These are phyloP conservation scores for Porcisia deanei DNA, from an alignment of 208 protist species.

Conservation along the genomic window DNA sequence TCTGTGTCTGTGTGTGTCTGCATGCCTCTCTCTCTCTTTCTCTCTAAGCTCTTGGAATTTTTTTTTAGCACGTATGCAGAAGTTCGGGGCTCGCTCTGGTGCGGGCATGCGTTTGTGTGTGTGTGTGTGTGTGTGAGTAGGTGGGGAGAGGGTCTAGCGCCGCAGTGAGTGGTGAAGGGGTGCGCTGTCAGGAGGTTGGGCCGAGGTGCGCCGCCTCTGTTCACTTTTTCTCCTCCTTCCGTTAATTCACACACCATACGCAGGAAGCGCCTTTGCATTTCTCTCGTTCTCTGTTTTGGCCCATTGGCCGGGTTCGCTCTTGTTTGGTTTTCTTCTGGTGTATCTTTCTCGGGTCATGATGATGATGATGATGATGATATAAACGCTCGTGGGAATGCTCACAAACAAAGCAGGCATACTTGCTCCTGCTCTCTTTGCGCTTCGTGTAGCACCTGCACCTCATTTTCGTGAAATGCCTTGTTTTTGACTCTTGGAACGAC, in stretches of 20 bases:
- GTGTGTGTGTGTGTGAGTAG: neutral
- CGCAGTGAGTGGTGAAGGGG: neutral
- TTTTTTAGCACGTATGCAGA: neutral
- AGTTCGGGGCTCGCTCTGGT: neutral
- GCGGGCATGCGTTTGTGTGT: too few species aligned
- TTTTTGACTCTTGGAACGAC: too few species aligned
- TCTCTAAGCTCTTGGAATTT: neutral
- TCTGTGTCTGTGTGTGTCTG: neutral
- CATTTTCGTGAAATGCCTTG: too few species aligned
- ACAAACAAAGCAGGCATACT: too few species aligned
- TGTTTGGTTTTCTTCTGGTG: neutral
- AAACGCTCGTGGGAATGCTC: too few species aligned
- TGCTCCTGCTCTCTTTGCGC: too few species aligned
- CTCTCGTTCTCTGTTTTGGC: neutral
- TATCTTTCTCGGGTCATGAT: neutral
- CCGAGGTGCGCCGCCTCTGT: neutral
- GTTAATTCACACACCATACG: neutral
- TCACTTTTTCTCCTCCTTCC: too few species aligned
- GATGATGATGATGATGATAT: too few species aligned
- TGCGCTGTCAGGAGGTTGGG: neutral
- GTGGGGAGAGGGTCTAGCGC: too few species aligned
- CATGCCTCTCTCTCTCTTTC: too few species aligned
- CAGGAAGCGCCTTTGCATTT: neutral
- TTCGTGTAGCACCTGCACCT: too few species aligned
- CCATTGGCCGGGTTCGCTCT: too few species aligned